Base-by-base conservation (phyloP, 2,329 filamentous ascomycete species). In the Rosellinia necatrix region DNA sequence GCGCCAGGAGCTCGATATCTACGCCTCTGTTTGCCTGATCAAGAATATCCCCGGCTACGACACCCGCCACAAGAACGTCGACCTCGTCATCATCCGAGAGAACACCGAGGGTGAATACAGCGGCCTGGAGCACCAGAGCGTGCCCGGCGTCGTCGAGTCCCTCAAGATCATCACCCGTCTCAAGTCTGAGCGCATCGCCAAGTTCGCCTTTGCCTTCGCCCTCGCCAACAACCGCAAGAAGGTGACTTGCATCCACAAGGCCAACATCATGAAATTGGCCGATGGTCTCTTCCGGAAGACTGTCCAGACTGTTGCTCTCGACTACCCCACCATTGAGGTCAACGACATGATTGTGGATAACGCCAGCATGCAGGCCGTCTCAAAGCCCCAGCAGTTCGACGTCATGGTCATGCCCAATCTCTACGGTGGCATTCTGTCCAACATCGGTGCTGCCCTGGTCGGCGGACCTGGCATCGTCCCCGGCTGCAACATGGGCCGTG, bases 291-390 rank as follows among this genome's bases (percentile, higher is more conserved):
- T 99, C 91, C 90, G 94, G 76, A 93, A 88, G 81, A 97, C 94
- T 67, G 96, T 97, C 84, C 91, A 96, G 82, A 84, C 87, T 71
- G 87, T 94, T 67, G 90, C 92, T 66, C 90, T 96, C 81, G 91
- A 96, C 76, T 99, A 94, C 81, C 93, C 94, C 58, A 96, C 91
- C 62, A 84, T 99, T 68, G 90, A 97, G 82, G 89, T 88, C 74
- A 96, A 96, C 82, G 94, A 99, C 81, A 97, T 99, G 93, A 99
- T 99, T 76, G 94, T 99, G 78, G 94, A 99, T 81, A 99, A 99
- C 78, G 94, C 94, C 71, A 96, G 91, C 72, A 99, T 99, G 94
- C 94, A 99, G 83, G 96, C 92, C 74, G 94, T 99, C 68, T 92
- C 91, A 66, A 85, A 86, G 66, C 94, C 94, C 61, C 94, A 97